Base-by-base conservation (phyloP, 139 green algal species). In the Astrephomene gubernaculifera region DNA sequence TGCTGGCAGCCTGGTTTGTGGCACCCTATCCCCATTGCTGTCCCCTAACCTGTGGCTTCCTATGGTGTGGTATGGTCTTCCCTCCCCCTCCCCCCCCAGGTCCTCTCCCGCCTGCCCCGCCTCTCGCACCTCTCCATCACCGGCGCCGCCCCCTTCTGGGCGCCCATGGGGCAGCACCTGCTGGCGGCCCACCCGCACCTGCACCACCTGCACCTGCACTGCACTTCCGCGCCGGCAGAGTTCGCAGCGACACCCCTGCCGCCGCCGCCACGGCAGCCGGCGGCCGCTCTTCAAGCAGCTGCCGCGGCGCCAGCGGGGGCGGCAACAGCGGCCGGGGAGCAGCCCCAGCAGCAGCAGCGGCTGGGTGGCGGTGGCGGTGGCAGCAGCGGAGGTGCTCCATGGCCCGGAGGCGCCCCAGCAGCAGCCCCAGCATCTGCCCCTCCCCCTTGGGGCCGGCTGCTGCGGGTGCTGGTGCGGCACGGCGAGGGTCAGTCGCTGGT, bases 151-250 rank as follows among this genome's bases (percentile, higher is more conserved):
- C 57, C 75, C 57, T 82, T 82, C 38, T 82, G 75, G 75, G 38
- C 71, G 53, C 75, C 75, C 39, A 82, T 82, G 75, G 75, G 75
- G 24, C 75, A 82, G 75, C 27, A 60, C 57, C 60, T 82, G 9
- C 75, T 82, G 10, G 39, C 39, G 14, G 57, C 25, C 10, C 60
- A 82, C 57, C 75, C 75, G 9, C 36, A 65, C 25, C 9, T 82
- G 2, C 21, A 35, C 21, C 27, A 82, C 57, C 60, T 82, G 36
- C 38, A 82, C 52, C 75, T 82, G 8, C 4, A 29, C 60, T 82
- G 57, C 75, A 72, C 75, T 27, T 22, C 36, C 38, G 49, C 57
- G 2, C 75, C 75, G 1, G 75, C 38, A 0, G 57, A 82, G 38
- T 82, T 82, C 38, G 29, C 44, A 1, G 75, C 75, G 19, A 27